Conservation (phyloP, 768 basidiomycete genomes). For the Leccinum rimulosum region DNA sequence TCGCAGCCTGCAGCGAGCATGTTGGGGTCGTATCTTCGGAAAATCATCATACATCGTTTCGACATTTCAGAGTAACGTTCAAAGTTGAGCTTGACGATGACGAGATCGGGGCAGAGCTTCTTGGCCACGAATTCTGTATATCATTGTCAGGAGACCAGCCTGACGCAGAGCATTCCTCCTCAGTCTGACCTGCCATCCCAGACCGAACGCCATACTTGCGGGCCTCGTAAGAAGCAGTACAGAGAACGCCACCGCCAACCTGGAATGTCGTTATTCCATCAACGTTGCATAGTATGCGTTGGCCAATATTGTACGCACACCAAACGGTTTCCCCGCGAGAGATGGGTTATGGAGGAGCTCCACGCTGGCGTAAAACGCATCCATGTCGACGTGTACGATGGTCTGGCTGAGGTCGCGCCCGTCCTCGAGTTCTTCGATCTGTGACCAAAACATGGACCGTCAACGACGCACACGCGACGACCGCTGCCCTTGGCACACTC, state of each 20-base stretch:
- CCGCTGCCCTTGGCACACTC: constrained; percentile 24
- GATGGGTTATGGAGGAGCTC: constrained; percentile 65
- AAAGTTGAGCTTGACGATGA: constrained; percentile 59
- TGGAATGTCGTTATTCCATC: constrained; percentile 17
- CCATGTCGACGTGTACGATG: constrained; percentile 96
- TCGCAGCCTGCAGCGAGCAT: constrained; percentile 81
- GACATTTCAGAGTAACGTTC: constrained; percentile 71
- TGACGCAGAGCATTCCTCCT: not conserved
- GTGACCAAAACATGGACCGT: not conserved
- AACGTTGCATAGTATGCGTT: constrained; percentile 1
- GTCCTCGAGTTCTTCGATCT: constrained; percentile 69
- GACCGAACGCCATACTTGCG: constrained; percentile 88
- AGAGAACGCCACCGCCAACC: constrained; percentile 83
- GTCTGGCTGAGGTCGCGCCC: constrained; percentile 76
- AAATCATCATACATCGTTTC: constrained; percentile 62
- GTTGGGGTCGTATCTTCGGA: constrained; percentile 69
- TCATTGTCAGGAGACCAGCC: not conserved
- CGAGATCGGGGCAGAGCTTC: constrained; percentile 89
- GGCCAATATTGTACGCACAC: constrained; percentile 39
- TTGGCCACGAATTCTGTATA: constrained; percentile 80
- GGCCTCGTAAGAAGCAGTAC: constrained; percentile 91
- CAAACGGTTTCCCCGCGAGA: constrained; percentile 72
- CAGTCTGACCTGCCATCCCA: constrained; percentile 80
- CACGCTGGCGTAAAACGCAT: constrained; percentile 86
- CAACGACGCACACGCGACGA: not conserved